phyloP scores from a whole-genome alignment of 805 yeast species.

The Candida germanica region DNA sequence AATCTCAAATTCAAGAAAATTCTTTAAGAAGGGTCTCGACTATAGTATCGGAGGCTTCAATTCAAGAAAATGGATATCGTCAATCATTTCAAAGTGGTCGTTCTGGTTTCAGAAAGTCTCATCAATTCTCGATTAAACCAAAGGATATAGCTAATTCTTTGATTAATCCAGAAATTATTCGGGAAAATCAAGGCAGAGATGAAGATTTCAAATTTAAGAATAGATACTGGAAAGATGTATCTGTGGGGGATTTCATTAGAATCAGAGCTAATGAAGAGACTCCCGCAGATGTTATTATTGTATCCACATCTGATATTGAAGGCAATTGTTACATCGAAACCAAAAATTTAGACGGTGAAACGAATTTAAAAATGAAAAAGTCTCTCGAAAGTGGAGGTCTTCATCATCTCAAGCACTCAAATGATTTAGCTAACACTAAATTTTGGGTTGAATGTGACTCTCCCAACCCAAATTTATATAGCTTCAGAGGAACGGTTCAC shows the following conservation, averaged over 20 bases:
- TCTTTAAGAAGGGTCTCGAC: conserved; percentile 38
- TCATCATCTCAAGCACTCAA: conserved; percentile 46
- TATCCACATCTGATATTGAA: conserved; percentile 66
- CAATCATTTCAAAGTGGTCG: conserved; percentile 7
- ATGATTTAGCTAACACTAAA: conserved; percentile 54
- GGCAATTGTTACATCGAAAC: conserved; percentile 77
- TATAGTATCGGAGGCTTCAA: conserved; percentile 30
- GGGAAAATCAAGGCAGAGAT: conserved; percentile 22
- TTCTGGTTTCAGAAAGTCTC: conserved; percentile 12
- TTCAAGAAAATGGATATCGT: conserved; percentile 7
- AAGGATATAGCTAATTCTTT: conserved; percentile 16
- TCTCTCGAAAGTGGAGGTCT: conserved; percentile 53
- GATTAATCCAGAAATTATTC: conserved; percentile 18
- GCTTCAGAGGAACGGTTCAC: conserved; percentile 64
- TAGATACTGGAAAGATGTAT: conserved; percentile 64
- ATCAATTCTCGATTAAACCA: conserved; percentile 10
- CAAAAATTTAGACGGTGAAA: conserved; percentile 81
- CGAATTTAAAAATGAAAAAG: conserved; percentile 61
- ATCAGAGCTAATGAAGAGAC: conserved; percentile 72
- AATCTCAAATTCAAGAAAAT: conserved; percentile 22
- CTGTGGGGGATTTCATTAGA: conserved; percentile 71
- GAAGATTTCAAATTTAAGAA: conserved; percentile 40
- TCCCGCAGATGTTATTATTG: conserved; percentile 68
- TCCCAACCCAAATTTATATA: conserved; percentile 63
- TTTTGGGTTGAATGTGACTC: conserved; percentile 69